Percentiles rank a stretch among this genome's conserved stretches.
These are phyloP conservation scores for Epichloe uncinata DNA, from an alignment of 2,329 filamentous ascomycete genomes.

Conservation along the genomic window DNA sequence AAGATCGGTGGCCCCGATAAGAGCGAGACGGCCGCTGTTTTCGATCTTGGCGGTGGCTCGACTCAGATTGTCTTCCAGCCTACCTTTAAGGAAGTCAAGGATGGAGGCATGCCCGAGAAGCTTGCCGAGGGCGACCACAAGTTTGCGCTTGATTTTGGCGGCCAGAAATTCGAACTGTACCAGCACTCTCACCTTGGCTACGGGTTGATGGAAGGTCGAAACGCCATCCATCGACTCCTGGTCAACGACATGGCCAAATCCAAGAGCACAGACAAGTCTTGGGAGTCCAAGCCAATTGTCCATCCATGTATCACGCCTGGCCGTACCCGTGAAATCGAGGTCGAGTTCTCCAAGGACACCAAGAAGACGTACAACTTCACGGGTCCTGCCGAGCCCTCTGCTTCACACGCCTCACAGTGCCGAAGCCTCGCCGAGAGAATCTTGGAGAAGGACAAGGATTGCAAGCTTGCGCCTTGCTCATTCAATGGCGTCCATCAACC, in stretches of 20 bases:
- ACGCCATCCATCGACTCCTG: slow-evolving; percentile 67
- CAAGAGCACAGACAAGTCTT: slow-evolving; percentile 46
- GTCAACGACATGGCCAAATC: slow-evolving; percentile 57
- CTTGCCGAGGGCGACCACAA: slow-evolving; percentile 89
- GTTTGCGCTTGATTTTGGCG: slow-evolving; percentile 82
- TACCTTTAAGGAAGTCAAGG: slow-evolving; percentile 61
- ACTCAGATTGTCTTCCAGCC: slow-evolving; percentile 99
- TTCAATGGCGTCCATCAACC: slow-evolving; percentile 98
- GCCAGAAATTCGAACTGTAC: slow-evolving; percentile 83
- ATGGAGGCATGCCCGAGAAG: slow-evolving; percentile 72
- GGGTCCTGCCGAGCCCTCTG: slow-evolving; percentile 60
- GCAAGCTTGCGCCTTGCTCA: slow-evolving; percentile 79
- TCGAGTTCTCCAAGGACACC: slow-evolving; percentile 53
- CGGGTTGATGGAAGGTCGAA: slow-evolving; percentile 87
- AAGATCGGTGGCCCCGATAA: slow-evolving; percentile 92
- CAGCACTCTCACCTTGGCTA: slow-evolving; percentile 97
- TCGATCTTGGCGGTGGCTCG: slow-evolving; percentile 91
- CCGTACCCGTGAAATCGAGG: slow-evolving; percentile 58
- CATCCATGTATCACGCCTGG: slow-evolving; percentile 83
- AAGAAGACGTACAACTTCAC: slow-evolving; percentile 69
- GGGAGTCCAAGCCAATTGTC: slow-evolving; percentile 56
- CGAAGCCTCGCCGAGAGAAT: slow-evolving; percentile 83
- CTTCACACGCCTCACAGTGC: slow-evolving; percentile 84
- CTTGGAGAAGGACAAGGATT: slow-evolving; percentile 72
- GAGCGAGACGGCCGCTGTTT: slow-evolving; percentile 81